Base-by-base conservation (phyloP, 345 rosid genomes). In the Camelina hispida region DNA sequence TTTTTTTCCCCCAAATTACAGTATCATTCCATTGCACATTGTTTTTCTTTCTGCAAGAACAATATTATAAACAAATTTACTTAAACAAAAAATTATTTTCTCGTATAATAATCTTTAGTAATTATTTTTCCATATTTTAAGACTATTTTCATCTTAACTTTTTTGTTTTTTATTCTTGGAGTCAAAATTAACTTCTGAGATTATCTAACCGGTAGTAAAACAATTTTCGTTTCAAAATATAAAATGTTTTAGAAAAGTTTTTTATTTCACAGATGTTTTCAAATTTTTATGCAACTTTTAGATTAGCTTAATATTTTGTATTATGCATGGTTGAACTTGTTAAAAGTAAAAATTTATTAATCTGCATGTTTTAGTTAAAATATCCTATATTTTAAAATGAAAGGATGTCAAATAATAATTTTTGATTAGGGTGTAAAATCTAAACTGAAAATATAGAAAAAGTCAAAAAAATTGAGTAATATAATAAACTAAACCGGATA, bases 151-250 rank as follows among this genome's bases (percentile, higher is more conserved):
- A 59, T 58, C 47, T 16, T 25, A 28, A n/a, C 2, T 18, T 20
- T 23, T 12, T 20, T 13, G 12, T 42, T 54, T n/a, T 28, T 38
- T 42, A 1, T 54, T 28, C 3, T 4, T 0, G 4, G 12, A 42
- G 73, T 17, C 46, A 50, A 48, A 52, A 67, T 6, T 16, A 69
- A 54, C 69, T 62, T 52, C 3, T 35, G 25, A 9, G 25, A 70
- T 57, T 18, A 70, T 35, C n/a, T 37, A 54, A 32, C 25, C 44
- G 55, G 62, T 63, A 63, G 46, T 46, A 54, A 42, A 73, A 64
- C n/a, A n/a, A n/a, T n/a, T n/a, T n/a, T n/a, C n/a, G n/a, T n/a
- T n/a, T n/a, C n/a, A n/a, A n/a, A n/a, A n/a, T n/a, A n/a, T n/a
- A n/a, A n/a, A n/a, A n/a, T n/a, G n/a, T n/a, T n/a, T n/a, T n/a